A percentile compares a stretch with the other conserved stretches of the same genome.
Conservation (phyloP, 441 rosid species). For the Populus hybrid region DNA sequence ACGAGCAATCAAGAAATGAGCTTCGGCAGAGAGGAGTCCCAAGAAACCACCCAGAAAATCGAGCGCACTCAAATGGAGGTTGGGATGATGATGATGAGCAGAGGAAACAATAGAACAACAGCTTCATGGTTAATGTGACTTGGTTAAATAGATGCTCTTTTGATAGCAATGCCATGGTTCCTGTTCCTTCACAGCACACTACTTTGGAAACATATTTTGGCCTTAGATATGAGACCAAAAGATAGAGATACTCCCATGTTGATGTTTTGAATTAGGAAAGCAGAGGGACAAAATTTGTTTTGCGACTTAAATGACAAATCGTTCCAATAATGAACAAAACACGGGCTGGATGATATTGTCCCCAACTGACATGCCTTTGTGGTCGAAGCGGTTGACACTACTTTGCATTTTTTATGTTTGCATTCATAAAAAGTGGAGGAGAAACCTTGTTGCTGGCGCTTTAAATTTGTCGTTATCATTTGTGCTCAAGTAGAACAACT, state of each 20-base stretch:
- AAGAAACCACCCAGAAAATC: slow-evolving; percentile 27
- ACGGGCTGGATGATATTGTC: not conserved
- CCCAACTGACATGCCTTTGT: not conserved
- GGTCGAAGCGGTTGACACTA: not conserved
- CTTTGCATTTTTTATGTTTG: not conserved
- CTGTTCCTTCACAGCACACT: not conserved
- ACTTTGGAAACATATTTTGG: not conserved
- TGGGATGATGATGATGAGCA: slow-evolving; percentile 32
- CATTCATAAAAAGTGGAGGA: not conserved
- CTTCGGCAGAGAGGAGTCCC: slow-evolving; percentile 28
- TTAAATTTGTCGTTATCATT: not conserved
- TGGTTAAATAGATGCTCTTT: not conserved
- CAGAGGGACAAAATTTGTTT: not conserved
- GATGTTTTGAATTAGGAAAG: not conserved
- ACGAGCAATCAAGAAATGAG: slow-evolving; percentile 35
- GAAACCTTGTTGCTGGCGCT: not conserved
- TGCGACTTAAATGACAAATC: not conserved
- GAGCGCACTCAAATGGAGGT: slow-evolving; percentile 31
- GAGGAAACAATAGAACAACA: slow-evolving; percentile 23
- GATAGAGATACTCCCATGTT: not conserved
- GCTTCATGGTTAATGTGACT: not conserved
- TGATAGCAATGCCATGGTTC: not conserved
- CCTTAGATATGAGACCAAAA: not conserved
- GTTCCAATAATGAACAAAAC: not conserved
- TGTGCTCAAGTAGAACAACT: not conserved